Percentiles rank a stretch among this genome's conserved stretches.
Conservation (phyloP, 2,329 filamentous ascomycete genomes). For the Apiospora malaysiana region DNA sequence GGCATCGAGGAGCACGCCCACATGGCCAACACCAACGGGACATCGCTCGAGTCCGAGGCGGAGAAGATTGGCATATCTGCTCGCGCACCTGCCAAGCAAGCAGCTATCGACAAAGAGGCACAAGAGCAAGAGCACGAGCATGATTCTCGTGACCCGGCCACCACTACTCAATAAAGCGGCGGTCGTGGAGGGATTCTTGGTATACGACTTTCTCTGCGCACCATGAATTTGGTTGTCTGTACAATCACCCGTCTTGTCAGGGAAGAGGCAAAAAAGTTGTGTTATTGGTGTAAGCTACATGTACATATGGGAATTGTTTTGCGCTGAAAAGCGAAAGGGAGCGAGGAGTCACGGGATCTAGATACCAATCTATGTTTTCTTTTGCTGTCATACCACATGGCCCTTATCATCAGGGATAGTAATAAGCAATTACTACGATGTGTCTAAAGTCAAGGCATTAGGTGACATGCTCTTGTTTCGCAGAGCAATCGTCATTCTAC, state of each 20-base stretch:
- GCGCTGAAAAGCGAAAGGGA: slow-evolving; percentile 5
- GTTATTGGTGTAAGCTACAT: not conserved
- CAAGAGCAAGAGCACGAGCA: not conserved
- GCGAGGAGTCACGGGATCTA: slow-evolving; percentile 16
- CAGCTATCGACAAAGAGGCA: slow-evolving; percentile 29
- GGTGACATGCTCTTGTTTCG: not conserved
- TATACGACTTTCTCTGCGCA: not conserved
- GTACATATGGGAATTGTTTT: not conserved
- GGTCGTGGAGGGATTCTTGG: not conserved
- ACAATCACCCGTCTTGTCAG: not conserved
- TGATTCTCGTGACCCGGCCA: not conserved
- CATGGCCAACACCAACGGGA: slow-evolving; percentile 64
- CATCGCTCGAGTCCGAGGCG: slow-evolving; percentile 45
- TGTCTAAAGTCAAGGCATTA: not conserved
- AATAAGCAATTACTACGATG: not conserved
- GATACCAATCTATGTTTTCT: slow-evolving; percentile 18
- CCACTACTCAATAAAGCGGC: not conserved
- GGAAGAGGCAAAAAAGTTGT: not conserved
- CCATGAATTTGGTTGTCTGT: not conserved
- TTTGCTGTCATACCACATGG: not conserved
- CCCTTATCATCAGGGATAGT: not conserved
- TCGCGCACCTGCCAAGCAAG: slow-evolving; percentile 35
- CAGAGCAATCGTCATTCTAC: not conserved
- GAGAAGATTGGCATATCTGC: slow-evolving; percentile 39
- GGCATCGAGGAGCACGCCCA: slow-evolving; percentile 74